Evolutionary conservation across 345 rosid species (phyloP).

Genomic region (Aquilaria sinensis): DNA sequence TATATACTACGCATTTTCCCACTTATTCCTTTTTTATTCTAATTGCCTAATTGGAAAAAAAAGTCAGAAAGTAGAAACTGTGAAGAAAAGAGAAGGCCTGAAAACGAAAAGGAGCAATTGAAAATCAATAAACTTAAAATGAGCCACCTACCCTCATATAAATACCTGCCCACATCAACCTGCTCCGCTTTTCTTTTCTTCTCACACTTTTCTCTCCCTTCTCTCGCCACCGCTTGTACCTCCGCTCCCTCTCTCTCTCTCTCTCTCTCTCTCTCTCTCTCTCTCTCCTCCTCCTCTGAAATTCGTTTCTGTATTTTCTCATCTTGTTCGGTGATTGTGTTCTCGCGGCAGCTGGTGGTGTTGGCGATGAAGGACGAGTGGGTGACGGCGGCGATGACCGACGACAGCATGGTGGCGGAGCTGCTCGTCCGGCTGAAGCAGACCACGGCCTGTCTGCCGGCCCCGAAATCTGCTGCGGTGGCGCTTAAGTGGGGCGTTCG

Average conservation of each 20-base stretch:
- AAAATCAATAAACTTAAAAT: too few relatives aligned
- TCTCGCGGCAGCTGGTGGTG: background rate
- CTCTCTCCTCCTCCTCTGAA: background rate
- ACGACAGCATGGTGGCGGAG: conserved; percentile 60
- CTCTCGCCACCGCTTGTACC: background rate
- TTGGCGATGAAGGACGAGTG: conserved; percentile 49
- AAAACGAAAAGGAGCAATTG: too few relatives aligned
- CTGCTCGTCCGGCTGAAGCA: conserved; percentile 51
- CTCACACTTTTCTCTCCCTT: background rate
- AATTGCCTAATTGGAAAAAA: too few relatives aligned
- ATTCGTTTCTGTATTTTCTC: background rate
- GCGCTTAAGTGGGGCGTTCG: conserved; percentile 54
- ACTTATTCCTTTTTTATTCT: too few relatives aligned
- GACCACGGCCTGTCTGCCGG: conserved; percentile 21
- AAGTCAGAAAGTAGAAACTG: too few relatives aligned
- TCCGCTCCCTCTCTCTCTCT: too few relatives aligned
- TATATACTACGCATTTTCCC: too few relatives aligned
- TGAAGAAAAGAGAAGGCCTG: too few relatives aligned
- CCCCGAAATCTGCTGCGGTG: conserved; percentile 22
- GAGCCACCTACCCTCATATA: too few relatives aligned
- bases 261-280: too few relatives aligned
- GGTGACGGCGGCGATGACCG: conserved; percentile 67
- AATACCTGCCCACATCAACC: too few relatives aligned
- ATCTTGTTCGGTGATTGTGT: background rate
- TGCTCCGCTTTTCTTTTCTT: background rate